Evolutionary conservation across 768 basidiomycete genomes (phyloP).

Genomic region (Panaeolus cyanescens): DNA sequence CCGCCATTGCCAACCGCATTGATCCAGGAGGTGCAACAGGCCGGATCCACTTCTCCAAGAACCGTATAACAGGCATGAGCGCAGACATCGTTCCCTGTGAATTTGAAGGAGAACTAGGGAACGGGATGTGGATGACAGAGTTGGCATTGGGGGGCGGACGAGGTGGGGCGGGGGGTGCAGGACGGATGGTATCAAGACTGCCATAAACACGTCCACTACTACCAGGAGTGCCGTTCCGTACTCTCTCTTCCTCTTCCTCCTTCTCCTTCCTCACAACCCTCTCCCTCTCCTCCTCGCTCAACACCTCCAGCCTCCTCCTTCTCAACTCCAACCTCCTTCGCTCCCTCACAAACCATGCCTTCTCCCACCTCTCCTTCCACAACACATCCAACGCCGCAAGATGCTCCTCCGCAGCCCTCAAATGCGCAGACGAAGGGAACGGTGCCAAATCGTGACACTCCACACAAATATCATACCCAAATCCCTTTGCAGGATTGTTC

Average conservation of each 20-base stretch:
- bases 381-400: slow-evolving; percentile 61
- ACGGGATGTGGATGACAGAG: slow-evolving; percentile 72
- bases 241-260: slow-evolving; percentile 11
- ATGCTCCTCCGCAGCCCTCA: slow-evolving; percentile 79
- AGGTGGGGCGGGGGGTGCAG: slow-evolving; percentile 40
- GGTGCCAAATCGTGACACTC: slow-evolving; percentile 85
- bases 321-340: slow-evolving; percentile 17
- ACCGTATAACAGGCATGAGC: slow-evolving; percentile 64
- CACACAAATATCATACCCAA: slow-evolving; percentile 83
- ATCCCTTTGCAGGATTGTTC: slow-evolving; percentile 49
- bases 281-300: slow-evolving; percentile 24
- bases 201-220: neutral
- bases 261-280: slow-evolving; percentile 15
- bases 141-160: slow-evolving; percentile 74
- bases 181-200: neutral
- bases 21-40: slow-evolving; percentile 36
- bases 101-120: slow-evolving; percentile 68
- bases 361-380: slow-evolving; percentile 56
- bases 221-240: neutral
- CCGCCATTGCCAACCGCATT: slow-evolving; percentile 3
- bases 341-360: slow-evolving; percentile 23
- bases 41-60: slow-evolving; percentile 65
- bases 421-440: slow-evolving; percentile 65
- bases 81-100: slow-evolving; percentile 53
- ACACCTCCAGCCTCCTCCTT: slow-evolving; percentile 5